Evolutionary conservation across 2,329 filamentous ascomycete genomes (phyloP).

Genomic region (Xylaria sp.): DNA sequence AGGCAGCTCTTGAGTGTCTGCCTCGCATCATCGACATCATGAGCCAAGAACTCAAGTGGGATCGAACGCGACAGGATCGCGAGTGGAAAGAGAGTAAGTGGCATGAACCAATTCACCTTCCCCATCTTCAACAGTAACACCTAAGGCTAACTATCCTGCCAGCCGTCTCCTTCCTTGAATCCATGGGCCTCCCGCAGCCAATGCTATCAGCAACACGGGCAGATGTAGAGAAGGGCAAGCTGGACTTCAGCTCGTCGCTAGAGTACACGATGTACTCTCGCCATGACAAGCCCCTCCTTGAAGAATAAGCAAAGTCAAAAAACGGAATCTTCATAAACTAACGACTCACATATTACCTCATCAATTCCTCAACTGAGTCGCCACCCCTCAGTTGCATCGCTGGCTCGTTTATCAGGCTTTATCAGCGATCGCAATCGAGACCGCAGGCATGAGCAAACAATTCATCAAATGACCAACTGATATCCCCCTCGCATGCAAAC

Average conservation of each 20-base stretch:
- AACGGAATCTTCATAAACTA: not conserved
- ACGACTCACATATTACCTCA: not conserved
- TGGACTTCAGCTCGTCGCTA: constrained; percentile 66
- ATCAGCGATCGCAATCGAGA: not conserved
- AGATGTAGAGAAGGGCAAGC: constrained; percentile 69
- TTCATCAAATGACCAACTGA: not conserved
- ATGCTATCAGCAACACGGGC: constrained; percentile 68
- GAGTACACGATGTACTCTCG: constrained; percentile 73
- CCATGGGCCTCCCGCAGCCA: constrained; percentile 72
- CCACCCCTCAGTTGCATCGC: not conserved
- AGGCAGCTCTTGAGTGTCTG: constrained; percentile 87
- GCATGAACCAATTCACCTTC: not conserved
- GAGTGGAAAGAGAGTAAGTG: constrained; percentile 82
- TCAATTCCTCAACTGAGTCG: not conserved
- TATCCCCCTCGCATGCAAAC: not conserved
- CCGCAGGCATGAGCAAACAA: not conserved
- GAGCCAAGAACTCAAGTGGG: constrained; percentile 85
- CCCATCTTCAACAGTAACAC: constrained; percentile 1
- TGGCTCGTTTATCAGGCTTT: not conserved
- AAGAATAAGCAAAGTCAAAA: constrained; percentile 45
- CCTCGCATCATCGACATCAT: constrained; percentile 90
- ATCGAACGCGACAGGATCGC: constrained; percentile 73
- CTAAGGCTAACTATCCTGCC: constrained; percentile 25
- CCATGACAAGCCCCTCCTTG: constrained; percentile 62
- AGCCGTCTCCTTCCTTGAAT: constrained; percentile 71